These are phyloP conservation scores for Chenopodium berlandieri DNA, from an alignment of 148 eudicot species.

Conservation along the genomic window DNA sequence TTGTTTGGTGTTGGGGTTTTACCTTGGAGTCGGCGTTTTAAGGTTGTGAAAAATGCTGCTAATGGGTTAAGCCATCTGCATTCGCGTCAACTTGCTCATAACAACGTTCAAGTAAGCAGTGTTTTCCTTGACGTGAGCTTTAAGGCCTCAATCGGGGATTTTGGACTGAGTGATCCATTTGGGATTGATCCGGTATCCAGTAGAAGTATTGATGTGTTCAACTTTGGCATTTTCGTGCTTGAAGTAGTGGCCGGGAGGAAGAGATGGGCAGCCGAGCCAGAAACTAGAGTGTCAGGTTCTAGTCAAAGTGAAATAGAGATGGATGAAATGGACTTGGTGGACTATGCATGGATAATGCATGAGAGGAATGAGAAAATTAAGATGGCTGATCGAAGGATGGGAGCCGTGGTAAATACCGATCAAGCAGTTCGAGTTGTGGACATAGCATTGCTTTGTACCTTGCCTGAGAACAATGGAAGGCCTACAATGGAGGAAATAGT, in stretches of 20 bases:
- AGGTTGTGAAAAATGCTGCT: constrained; percentile 63
- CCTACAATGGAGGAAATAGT: constrained; percentile 60
- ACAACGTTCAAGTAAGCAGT: constrained; percentile 61
- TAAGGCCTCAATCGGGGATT: constrained; percentile 64
- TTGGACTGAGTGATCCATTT: constrained; percentile 53
- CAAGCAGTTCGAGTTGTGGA: constrained; percentile 62
- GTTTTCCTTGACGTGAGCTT: constrained; percentile 72
- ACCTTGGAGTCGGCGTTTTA: constrained; percentile 71
- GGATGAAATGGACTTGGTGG: constrained; percentile 51
- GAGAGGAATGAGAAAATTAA: constrained; percentile 48
- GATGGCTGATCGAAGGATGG: constrained; percentile 67
- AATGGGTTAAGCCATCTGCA: constrained; percentile 59
- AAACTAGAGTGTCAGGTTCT: neutral
- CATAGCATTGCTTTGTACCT: constrained; percentile 64
- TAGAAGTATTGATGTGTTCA: constrained; percentile 59
- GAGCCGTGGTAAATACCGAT: constrained; percentile 45
- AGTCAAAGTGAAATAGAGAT: neutral
- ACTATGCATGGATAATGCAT: constrained; percentile 67
- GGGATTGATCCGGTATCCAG: constrained; percentile 51
- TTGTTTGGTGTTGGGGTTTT: constrained; percentile 69
- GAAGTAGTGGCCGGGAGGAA: constrained; percentile 64
- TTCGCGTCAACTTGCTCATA: constrained; percentile 62
- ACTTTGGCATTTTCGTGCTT: constrained; percentile 56
- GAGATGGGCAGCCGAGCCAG: constrained; percentile 29
- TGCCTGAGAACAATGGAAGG: constrained; percentile 66